phyloP scores from a whole-genome alignment of 1,284 basidiomycete genomes.

The Salmacisia buchloeana region DNA sequence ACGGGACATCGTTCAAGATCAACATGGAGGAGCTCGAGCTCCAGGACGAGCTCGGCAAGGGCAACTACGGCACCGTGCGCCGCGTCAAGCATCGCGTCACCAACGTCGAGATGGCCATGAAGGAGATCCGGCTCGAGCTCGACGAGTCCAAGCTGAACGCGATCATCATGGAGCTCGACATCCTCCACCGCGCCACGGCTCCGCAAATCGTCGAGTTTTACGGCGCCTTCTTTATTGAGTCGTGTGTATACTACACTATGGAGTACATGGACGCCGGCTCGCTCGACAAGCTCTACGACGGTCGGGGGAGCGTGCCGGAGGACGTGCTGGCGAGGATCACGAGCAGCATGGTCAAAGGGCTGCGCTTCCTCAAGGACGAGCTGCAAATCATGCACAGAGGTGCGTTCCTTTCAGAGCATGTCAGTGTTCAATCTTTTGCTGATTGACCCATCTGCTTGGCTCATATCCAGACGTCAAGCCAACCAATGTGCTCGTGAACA shows the following conservation, averaged over 20 bases:
- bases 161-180: conserved; percentile 97
- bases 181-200: conserved; percentile 84
- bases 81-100: conserved; percentile 90
- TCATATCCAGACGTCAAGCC: conserved; percentile 73
- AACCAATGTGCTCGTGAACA: conserved; percentile 89
- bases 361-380: conserved; percentile 92
- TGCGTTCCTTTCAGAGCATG: no score
- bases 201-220: conserved; percentile 96
- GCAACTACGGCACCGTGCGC: conserved; percentile 96
- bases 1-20: conserved; percentile 85
- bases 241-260: conserved; percentile 99
- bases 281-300: conserved; percentile 68
- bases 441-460: not conserved
- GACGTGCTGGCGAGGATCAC: conserved; percentile 79
- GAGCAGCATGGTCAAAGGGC: conserved; percentile 74
- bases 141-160: conserved; percentile 89
- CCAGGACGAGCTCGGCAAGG: conserved; percentile 78
- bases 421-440: no score
- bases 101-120: conserved; percentile 97
- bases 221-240: conserved; percentile 97
- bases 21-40: conserved; percentile 92
- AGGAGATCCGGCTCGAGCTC: conserved; percentile 98
- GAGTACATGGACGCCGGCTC: conserved; percentile 97
- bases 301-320: conserved; percentile 66
- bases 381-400: conserved; percentile 89